Percentiles rank a stretch among this genome's conserved stretches.
Evolutionary conservation across 116 monocot genomes (phyloP).

Genomic region (Phalaenopsis hybrid): DNA sequence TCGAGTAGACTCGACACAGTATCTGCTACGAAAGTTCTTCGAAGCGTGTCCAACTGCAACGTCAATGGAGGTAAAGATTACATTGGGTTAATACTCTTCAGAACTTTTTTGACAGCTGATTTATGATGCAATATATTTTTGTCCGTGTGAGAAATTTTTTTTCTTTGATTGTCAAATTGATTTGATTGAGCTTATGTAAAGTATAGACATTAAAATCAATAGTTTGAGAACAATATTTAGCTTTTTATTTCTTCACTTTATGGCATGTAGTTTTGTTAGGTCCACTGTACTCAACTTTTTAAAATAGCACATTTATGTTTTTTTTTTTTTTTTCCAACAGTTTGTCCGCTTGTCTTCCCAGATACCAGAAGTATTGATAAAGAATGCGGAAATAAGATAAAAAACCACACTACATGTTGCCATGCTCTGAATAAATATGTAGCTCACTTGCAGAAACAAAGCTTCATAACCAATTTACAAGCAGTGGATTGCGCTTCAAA

Average conservation of each 20-base stretch:
- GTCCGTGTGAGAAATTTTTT: not conserved
- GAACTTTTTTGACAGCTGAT: not conserved
- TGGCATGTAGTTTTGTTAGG: not conserved
- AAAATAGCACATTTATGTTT: not conserved
- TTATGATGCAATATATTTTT: not conserved
- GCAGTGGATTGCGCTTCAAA: conserved; percentile 75
- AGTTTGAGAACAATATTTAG: not conserved
- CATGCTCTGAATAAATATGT: conserved; percentile 70
- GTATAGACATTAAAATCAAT: not conserved
- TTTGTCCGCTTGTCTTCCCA: conserved; percentile 78
- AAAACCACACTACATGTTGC: conserved; percentile 63
- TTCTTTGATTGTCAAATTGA: not conserved
- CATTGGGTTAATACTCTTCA: not conserved
- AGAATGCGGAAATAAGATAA: conserved; percentile 49
- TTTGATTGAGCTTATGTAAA: not conserved
- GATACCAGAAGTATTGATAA: conserved; percentile 45
- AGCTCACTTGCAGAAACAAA: conserved; percentile 88
- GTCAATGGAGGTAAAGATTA: conserved; percentile 67
- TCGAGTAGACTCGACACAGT: conserved; percentile 60
- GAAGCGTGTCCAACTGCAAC: conserved; percentile 91
- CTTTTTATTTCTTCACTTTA: not conserved
- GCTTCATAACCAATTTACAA: conserved; percentile 96
- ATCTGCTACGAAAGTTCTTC: conserved; percentile 65
- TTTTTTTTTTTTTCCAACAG: conserved; percentile 34
- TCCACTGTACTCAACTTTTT: not conserved